Evolutionary conservation across 164 flowering plant genomes (phyloP).

Genomic region (Tetracentron sinense): DNA sequence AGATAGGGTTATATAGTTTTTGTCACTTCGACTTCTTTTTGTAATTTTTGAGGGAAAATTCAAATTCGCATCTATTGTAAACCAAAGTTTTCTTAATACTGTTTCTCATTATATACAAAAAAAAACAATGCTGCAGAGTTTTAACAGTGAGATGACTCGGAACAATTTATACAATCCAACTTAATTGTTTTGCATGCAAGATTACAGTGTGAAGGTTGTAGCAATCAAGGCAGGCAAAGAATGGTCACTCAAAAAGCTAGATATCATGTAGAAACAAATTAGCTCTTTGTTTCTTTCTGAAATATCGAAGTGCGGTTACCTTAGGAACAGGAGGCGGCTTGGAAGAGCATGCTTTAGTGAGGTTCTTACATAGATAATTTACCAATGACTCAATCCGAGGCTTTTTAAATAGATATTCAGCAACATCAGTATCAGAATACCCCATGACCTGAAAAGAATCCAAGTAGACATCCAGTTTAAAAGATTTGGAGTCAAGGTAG

Average conservation of each 20-base stretch:
- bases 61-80: no score
- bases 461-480: not conserved
- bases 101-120: no score
- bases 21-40: no score
- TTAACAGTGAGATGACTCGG: no score
- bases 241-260: not conserved
- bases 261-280: not conserved
- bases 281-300: constrained; percentile 2
- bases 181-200: no score
- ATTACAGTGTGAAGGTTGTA: no score
- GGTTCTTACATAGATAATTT: constrained; percentile 72
- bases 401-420: constrained; percentile 72
- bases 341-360: constrained; percentile 63
- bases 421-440: constrained; percentile 89
- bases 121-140: no score
- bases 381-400: constrained; percentile 56
- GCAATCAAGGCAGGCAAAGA: no score
- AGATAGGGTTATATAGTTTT: no score
- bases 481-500: not conserved
- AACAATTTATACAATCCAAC: no score
- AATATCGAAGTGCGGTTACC: constrained; percentile 42
- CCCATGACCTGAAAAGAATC: constrained; percentile 71
- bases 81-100: no score
- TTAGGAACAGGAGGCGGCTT: constrained; percentile 84
- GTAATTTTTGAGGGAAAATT: no score